Conservation (phyloP, 352 stramenopile species). For the Peronospora tabacina region DNA sequence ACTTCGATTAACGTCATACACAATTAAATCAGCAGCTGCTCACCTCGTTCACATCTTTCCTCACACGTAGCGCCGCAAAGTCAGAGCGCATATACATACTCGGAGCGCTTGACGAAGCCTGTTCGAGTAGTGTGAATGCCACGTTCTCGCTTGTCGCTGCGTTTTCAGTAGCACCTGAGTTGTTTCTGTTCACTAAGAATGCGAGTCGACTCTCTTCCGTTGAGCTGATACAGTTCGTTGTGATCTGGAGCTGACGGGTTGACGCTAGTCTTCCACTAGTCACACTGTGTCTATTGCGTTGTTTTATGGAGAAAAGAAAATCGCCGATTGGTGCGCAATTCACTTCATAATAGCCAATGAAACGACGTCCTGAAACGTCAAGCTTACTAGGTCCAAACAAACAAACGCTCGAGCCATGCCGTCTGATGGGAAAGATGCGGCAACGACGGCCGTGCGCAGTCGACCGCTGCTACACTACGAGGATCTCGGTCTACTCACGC, state of each 20-base stretch:
- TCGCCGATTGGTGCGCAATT: neutral
- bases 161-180: constrained; percentile 1
- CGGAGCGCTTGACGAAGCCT: constrained; percentile 4
- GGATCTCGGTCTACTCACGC: constrained; percentile 44
- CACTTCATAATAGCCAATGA: constrained; percentile 5
- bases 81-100: constrained; percentile 72
- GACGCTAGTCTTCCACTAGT: neutral
- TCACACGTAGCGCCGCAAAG: constrained; percentile 65
- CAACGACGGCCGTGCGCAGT: constrained; percentile 22
- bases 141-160: neutral
- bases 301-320: neutral
- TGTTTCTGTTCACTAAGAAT: neutral
- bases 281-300: neutral
- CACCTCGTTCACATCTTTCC: constrained; percentile 85
- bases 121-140: constrained; percentile 6
- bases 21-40: neutral
- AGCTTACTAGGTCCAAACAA: neutral
- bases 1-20: neutral
- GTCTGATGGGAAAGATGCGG: constrained; percentile 13
- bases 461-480: constrained; percentile 68
- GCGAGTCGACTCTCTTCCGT: neutral
- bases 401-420: constrained; percentile 6
- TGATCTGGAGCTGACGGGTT: neutral
- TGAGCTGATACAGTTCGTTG: neutral
- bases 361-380: neutral